Conservation (phyloP, 1,284 basidiomycete species). For the Boletus semigastroideus region DNA sequence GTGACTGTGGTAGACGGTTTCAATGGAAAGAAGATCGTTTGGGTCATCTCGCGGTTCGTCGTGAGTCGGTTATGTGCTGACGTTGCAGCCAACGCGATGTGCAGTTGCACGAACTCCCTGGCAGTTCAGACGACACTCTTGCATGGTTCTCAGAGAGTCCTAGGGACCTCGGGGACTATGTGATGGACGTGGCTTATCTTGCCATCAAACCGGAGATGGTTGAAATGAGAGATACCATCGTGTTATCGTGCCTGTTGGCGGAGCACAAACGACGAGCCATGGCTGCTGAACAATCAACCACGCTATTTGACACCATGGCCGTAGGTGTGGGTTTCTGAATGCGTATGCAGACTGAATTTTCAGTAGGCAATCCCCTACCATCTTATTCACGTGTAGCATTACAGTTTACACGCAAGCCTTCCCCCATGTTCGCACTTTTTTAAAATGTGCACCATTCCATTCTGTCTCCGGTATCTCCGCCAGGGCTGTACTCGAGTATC, state of each 20-base stretch:
- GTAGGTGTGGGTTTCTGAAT: background rate
- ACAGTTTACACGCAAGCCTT: background rate
- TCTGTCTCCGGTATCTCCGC: background rate
- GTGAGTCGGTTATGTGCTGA: background rate
- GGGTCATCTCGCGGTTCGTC: slow-evolving; percentile 20
- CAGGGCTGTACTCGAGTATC: background rate
- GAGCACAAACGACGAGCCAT: slow-evolving; percentile 11
- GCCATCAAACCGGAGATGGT: slow-evolving; percentile 14
- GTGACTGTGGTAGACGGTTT: slow-evolving; percentile 9
- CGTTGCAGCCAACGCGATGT: background rate
- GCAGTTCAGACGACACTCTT: slow-evolving; percentile 2
- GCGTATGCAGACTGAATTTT: background rate
- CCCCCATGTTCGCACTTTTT: too few relatives aligned
- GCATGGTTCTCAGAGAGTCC: slow-evolving; percentile 17
- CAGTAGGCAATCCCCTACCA: background rate
- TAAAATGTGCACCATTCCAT: background rate
- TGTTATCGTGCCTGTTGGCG: slow-evolving; percentile 24
- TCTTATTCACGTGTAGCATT: background rate
- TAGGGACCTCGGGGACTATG: background rate
- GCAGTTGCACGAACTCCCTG: slow-evolving; percentile 14
- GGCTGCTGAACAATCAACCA: background rate
- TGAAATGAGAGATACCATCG: slow-evolving; percentile 17
- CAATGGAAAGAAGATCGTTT: slow-evolving; percentile 11
- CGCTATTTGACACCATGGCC: background rate
- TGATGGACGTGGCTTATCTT: slow-evolving; percentile 4